Conservation (phyloP, 306 rosid species). For the Pterocarpus macrocarpus region DNA sequence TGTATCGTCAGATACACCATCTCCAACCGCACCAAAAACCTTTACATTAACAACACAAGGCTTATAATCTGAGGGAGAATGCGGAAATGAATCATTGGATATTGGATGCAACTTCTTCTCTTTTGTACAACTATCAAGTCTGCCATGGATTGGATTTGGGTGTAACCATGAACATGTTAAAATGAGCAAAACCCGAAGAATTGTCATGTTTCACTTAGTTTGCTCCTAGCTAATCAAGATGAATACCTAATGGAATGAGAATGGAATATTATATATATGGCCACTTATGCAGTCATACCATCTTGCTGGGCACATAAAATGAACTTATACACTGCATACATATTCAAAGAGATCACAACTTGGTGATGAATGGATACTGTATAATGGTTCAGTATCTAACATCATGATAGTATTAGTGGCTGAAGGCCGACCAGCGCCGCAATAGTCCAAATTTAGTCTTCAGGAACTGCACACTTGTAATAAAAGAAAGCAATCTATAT, state of each 20-base stretch:
- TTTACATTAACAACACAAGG: constrained; percentile 43
- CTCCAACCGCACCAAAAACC: constrained; percentile 71
- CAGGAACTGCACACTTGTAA: neutral
- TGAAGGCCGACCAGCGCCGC: neutral
- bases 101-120: neutral
- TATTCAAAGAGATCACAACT: neutral
- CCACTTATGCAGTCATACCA: no score
- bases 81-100: neutral
- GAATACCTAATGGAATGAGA: no score
- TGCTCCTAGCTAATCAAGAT: no score
- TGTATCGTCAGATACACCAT: constrained; percentile 69
- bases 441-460: neutral
- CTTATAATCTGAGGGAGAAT: constrained; percentile 8
- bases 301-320: no score
- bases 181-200: neutral
- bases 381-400: neutral
- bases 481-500: no score
- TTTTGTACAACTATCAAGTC: neutral
- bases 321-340: no score
- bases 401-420: neutral
- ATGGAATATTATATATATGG: no score
- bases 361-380: neutral
- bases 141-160: constrained; percentile 2
- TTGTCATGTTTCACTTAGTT: neutral
- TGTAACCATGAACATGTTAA: neutral